Percentiles rank a stretch among this genome's conserved stretches.
Conservation (phyloP, 2,329 filamentous ascomycete species). For the Stachybotrys echinatus region DNA sequence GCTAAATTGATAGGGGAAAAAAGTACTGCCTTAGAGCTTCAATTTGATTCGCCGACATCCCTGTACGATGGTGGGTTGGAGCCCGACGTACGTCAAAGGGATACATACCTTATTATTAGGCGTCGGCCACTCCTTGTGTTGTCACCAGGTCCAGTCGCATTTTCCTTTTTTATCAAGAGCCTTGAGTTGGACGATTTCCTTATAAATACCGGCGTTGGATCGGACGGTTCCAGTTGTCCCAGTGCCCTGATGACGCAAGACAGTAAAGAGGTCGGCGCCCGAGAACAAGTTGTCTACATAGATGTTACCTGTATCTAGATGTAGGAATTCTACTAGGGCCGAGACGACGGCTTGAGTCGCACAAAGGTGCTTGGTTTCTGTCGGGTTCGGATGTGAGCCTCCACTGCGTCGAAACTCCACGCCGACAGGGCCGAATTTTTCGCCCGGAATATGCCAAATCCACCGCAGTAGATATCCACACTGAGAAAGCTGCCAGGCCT, state of each 20-base stretch:
- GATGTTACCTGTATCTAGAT: not conserved
- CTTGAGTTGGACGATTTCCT: not conserved
- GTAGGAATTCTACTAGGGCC: too few relatives aligned
- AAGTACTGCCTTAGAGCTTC: too few relatives aligned
- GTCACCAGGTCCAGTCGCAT: not conserved
- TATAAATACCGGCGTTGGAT: not conserved
- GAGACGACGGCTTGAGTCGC: too few relatives aligned
- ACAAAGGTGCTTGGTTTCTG: not conserved
- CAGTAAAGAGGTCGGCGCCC: not conserved
- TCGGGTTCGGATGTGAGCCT: not conserved
- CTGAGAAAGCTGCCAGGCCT: conserved; percentile 1
- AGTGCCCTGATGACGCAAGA: not conserved
- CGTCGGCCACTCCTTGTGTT: not conserved
- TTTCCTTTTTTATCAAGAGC: not conserved
- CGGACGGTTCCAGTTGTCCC: not conserved
- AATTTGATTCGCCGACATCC: too few relatives aligned
- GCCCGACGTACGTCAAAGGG: too few relatives aligned
- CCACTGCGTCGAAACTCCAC: not conserved
- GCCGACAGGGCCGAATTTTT: not conserved
- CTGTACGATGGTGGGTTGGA: too few relatives aligned
- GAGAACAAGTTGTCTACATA: not conserved
- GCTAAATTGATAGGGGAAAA: too few relatives aligned
- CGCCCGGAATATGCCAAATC: not conserved
- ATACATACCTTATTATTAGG: not conserved
- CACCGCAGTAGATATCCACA: not conserved